These are phyloP conservation scores for Acer negundo DNA, from an alignment of 345 rosid genomes.

Conservation along the genomic window DNA sequence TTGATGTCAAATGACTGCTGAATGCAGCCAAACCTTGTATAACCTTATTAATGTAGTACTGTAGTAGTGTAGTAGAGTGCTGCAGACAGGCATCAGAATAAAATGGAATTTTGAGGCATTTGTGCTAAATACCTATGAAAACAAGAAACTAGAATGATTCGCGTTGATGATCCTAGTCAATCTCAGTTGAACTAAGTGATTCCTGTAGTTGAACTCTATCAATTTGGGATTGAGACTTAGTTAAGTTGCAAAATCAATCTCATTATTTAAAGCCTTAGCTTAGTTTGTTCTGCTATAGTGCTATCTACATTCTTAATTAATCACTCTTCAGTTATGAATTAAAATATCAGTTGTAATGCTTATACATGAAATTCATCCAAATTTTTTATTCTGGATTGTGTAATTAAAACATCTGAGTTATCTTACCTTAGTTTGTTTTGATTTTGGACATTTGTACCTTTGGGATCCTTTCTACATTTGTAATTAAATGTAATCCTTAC, in stretches of 20 bases:
- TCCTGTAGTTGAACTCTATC: neutral
- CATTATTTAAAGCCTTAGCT: neutral
- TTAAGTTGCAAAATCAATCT: neutral
- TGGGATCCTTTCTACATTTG: neutral
- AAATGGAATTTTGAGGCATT: too few species aligned
- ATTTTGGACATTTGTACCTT: neutral
- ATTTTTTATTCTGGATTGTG: neutral
- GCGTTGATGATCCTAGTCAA: too few species aligned
- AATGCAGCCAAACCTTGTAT: neutral
- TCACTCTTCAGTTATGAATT: neutral
- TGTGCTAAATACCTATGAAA: neutral
- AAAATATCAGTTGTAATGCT: neutral
- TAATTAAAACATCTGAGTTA: neutral
- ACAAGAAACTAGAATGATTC: too few species aligned
- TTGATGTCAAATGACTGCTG: neutral
- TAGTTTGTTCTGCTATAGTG: neutral
- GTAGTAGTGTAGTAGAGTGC: too few species aligned
- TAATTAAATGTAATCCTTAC: neutral
- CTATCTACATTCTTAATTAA: neutral
- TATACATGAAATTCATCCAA: neutral
- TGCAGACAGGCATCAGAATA: too few species aligned
- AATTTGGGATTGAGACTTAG: neutral
- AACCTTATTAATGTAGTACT: too few species aligned
- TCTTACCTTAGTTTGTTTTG: too few species aligned
- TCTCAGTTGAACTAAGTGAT: neutral